Evolutionary conservation across 352 stramenopile species (phyloP).

Genomic region (Phytopythium aichiense): DNA sequence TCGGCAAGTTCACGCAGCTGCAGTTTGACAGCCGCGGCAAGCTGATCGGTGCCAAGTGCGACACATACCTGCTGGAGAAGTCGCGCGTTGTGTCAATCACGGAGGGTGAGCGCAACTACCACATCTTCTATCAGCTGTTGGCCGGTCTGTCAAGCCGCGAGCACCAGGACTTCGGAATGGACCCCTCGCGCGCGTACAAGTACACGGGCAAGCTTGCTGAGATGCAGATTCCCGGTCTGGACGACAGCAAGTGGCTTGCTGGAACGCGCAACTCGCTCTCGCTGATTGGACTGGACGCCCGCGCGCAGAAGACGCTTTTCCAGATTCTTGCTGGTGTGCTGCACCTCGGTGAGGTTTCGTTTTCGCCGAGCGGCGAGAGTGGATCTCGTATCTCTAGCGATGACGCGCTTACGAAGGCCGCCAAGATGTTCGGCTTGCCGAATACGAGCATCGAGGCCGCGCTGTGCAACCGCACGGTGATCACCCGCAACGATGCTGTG

Average conservation of each 20-base stretch:
- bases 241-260: slow-evolving; percentile 82
- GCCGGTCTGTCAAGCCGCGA: slow-evolving; percentile 51
- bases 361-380: slow-evolving; percentile 69
- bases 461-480: slow-evolving; percentile 92
- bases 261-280: slow-evolving; percentile 76
- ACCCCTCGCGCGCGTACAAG: slow-evolving; percentile 60
- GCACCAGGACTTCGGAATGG: slow-evolving; percentile 57
- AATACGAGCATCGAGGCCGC: slow-evolving; percentile 86
- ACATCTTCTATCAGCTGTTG: slow-evolving; percentile 97
- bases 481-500: slow-evolving; percentile 80
- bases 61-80: slow-evolving; percentile 96
- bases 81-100: slow-evolving; percentile 93
- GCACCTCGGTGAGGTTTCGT: slow-evolving; percentile 95
- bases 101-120: slow-evolving; percentile 96
- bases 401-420: slow-evolving; percentile 61
- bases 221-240: slow-evolving; percentile 84
- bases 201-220: slow-evolving; percentile 68
- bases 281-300: slow-evolving; percentile 61
- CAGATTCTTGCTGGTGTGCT: slow-evolving; percentile 89
- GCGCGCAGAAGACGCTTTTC: slow-evolving; percentile 74
- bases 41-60: slow-evolving; percentile 83
- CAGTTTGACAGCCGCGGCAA: slow-evolving; percentile 81
- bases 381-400: slow-evolving; percentile 71
- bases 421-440: slow-evolving; percentile 89
- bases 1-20: slow-evolving; percentile 90